These are phyloP conservation scores for Vaccinium vitisidaea DNA, from an alignment of 148 eudicot species.

Conservation along the genomic window DNA sequence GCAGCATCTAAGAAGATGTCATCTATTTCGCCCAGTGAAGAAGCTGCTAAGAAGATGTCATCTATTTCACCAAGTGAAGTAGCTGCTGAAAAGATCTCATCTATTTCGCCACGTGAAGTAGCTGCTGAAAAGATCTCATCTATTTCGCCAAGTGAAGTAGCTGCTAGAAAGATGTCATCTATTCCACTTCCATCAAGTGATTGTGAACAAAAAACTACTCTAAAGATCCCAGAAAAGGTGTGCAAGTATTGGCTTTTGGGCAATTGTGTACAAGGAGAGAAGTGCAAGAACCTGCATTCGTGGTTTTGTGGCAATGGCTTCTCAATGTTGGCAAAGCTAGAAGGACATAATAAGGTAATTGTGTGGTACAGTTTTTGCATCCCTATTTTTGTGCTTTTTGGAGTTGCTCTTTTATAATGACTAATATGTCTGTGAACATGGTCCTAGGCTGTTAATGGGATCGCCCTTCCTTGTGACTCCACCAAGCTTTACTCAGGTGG, in stretches of 20 bases:
- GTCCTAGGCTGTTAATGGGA: slow-evolving; percentile 33
- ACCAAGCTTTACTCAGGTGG: slow-evolving; percentile 33
- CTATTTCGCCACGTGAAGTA: background rate
- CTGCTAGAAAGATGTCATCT: background rate
- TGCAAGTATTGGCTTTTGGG: slow-evolving; percentile 45
- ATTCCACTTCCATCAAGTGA: background rate
- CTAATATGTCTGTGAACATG: background rate
- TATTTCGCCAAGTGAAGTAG: background rate
- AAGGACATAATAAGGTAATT: slow-evolving; percentile 60
- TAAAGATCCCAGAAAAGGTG: slow-evolving; percentile 23
- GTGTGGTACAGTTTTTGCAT: background rate
- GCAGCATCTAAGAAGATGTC: background rate
- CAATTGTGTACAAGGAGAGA: slow-evolving; percentile 41
- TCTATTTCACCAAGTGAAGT: background rate
- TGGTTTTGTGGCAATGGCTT: slow-evolving; percentile 36
- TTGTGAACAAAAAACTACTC: background rate
- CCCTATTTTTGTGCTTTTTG: background rate
- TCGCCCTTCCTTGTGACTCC: slow-evolving; percentile 31
- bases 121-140: background rate
- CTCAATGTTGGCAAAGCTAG: slow-evolving; percentile 37
- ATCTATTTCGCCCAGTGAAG: background rate
- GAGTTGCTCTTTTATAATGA: background rate
- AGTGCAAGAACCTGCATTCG: slow-evolving; percentile 38
- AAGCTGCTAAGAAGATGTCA: background rate
- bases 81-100: background rate